Evolutionary conservation across 1,284 basidiomycete species (phyloP), one percentile per base, ranked within the genome.

Genomic region (Fomitopsis betulina): DNA sequence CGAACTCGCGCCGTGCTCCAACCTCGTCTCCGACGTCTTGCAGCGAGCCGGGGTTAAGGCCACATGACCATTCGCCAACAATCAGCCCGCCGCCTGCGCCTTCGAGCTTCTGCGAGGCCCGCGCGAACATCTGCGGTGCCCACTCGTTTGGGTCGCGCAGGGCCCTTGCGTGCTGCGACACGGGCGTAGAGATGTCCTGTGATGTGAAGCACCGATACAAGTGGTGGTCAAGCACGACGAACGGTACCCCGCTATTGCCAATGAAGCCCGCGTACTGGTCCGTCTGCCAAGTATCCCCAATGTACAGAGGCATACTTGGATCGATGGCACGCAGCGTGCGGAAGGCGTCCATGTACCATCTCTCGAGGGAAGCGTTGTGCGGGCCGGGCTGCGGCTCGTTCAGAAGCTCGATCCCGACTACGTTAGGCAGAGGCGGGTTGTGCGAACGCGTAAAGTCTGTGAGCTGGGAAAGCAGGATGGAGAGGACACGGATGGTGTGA

Each of bases 1-100:
- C 77, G 63, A 83, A 93, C 17, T 75, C 76, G 55, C 77, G 72
- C 61, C 78, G 72, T 68, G 77, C 76, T 64, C 75, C 73, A 62
- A 75, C 69, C 66, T 82, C 72, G 65, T 81, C 65, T 27, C 70
- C 68, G 45, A 73, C 75, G 6, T 73, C 76, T 27, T 73, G 73
- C 37, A 91, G 72, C 1, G 87, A 89, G 1, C 78, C 77, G 0
- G 85, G 85, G 68, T 92, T 89, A 35, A 96, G 75, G 0, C 86
- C 91, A 0, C 85, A 91, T 9, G 86, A 89, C 87, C 91, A 96
- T 69, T 96, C 94, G n/a, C 85, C 91, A 0, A 95, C 79, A 53
- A 95, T 79, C 13, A 95, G 62, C 1, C 80, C 86, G 1, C 84
- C 84, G 4, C 80, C 79, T 0, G 74, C 77, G 15, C 69, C 66